Conservation (phyloP, 2,329 filamentous ascomycete genomes). For the Ascochyta viciae-villosae region DNA sequence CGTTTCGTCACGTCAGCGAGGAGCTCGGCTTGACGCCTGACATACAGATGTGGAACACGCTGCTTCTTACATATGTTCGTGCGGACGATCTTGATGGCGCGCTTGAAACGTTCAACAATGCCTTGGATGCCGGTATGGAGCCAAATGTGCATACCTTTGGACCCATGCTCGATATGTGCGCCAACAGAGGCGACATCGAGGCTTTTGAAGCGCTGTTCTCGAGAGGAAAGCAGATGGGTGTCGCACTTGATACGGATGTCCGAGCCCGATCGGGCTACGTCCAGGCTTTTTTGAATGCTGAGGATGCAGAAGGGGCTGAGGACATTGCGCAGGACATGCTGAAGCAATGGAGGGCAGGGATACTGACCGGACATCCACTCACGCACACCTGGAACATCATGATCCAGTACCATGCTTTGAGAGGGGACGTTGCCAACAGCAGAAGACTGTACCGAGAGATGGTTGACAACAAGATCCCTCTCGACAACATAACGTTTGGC, state of each 20-base stretch:
- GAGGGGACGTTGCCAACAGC: slow-evolving; percentile 64
- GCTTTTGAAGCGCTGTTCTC: slow-evolving; percentile 70
- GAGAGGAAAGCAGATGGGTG: slow-evolving; percentile 60
- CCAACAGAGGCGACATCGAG: slow-evolving; percentile 74
- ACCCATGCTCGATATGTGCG: slow-evolving; percentile 76
- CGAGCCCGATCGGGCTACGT: slow-evolving; percentile 59
- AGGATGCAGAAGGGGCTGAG: slow-evolving; percentile 50
- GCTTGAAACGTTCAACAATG: slow-evolving; percentile 67
- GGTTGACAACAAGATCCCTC: slow-evolving; percentile 57
- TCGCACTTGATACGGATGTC: slow-evolving; percentile 32
- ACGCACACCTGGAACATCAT: slow-evolving; percentile 81
- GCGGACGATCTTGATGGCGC: slow-evolving; percentile 72
- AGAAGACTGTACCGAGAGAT: slow-evolving; percentile 64
- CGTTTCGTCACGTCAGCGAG: slow-evolving; percentile 67
- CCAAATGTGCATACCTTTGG: slow-evolving; percentile 73
- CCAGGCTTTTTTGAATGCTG: slow-evolving; percentile 64
- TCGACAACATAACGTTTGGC: slow-evolving; percentile 66
- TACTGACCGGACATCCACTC: slow-evolving; percentile 56
- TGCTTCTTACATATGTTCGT: slow-evolving; percentile 74
- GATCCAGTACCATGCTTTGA: slow-evolving; percentile 71
- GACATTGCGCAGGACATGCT: slow-evolving; percentile 66
- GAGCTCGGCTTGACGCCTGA: slow-evolving; percentile 66
- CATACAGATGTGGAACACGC: slow-evolving; percentile 73
- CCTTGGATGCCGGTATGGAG: slow-evolving; percentile 57
- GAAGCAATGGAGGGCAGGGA: slow-evolving; percentile 46